Evolutionary conservation across 495 filamentous ascomycete species (phyloP).

Genomic region (Neurospora sp.): DNA sequence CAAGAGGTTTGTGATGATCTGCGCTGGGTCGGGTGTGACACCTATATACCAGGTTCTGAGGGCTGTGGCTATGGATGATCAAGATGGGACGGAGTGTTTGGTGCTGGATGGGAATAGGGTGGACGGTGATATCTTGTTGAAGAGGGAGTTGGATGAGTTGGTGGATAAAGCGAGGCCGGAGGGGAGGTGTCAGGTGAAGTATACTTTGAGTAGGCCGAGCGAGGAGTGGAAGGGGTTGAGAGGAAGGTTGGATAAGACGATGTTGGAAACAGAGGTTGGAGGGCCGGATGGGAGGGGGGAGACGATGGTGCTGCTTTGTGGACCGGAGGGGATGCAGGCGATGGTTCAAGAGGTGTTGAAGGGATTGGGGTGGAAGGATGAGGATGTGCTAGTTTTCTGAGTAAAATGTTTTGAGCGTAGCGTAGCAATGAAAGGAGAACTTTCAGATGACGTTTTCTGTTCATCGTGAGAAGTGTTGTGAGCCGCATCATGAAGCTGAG

Average conservation of each 20-base stretch:
- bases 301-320: constrained; percentile 72
- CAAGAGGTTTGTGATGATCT: constrained; percentile 76
- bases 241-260: constrained; percentile 55
- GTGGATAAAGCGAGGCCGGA: constrained; percentile 38
- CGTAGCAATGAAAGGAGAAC: not conserved
- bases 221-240: constrained; percentile 58
- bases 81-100: constrained; percentile 43
- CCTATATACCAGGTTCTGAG: constrained; percentile 84
- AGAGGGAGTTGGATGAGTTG: constrained; percentile 61
- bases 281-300: constrained; percentile 27
- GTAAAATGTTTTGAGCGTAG: not conserved
- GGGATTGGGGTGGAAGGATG: constrained; percentile 64
- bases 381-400: constrained; percentile 80
- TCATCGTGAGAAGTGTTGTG: not conserved
- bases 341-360: constrained; percentile 51
- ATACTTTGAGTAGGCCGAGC: constrained; percentile 59
- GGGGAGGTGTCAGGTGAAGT: constrained; percentile 54
- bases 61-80: constrained; percentile 47
- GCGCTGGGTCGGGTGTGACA: constrained; percentile 81
- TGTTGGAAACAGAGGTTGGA: constrained; percentile 54
- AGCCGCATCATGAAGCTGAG: not conserved
- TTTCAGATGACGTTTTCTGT: not conserved
- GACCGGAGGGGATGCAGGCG: constrained; percentile 70
- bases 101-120: constrained; percentile 73
- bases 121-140: constrained; percentile 78